These are phyloP conservation scores for Gossypium schwendimanii DNA, from an alignment of 441 rosid genomes.

Conservation along the genomic window DNA sequence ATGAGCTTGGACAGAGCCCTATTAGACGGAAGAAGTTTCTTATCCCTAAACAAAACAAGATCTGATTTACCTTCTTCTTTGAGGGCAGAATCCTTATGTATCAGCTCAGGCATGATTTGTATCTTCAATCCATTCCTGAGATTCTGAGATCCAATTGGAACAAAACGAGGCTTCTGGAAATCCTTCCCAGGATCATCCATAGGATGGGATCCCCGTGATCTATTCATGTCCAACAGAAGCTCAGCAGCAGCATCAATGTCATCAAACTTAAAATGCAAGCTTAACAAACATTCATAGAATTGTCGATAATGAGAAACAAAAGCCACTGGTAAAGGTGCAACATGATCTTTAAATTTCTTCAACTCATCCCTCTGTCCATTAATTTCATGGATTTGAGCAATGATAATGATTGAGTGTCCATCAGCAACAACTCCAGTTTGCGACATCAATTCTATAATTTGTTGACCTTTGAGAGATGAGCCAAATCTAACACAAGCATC, in stretches of 20 bases:
- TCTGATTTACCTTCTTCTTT: constrained; percentile 28
- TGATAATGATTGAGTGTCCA: constrained; percentile 51
- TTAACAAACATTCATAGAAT: constrained; percentile 62
- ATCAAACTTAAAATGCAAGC: constrained; percentile 57
- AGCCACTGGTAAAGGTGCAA: constrained; percentile 34
- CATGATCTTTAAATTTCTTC: constrained; percentile 49
- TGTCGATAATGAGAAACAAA: constrained; percentile 45
- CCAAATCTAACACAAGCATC: constrained; percentile 63
- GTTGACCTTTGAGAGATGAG: constrained; percentile 61
- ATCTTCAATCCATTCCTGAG: constrained; percentile 55
- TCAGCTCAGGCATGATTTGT: constrained; percentile 39
- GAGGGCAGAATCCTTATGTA: constrained; percentile 41
- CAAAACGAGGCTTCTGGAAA: constrained; percentile 33
- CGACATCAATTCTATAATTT: constrained; percentile 63
- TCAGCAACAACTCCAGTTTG: constrained; percentile 54
- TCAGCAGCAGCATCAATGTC: constrained; percentile 58
- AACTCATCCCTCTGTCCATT: constrained; percentile 70
- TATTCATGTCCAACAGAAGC: constrained; percentile 46
- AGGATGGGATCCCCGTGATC: constrained; percentile 20
- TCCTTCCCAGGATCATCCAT: constrained; percentile 18
- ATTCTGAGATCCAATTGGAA: constrained; percentile 60
- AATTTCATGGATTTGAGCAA: constrained; percentile 57
- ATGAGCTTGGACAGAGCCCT: constrained; percentile 61
- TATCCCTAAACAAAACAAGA: constrained; percentile 35
- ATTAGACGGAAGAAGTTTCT: constrained; percentile 41